phyloP scores from a whole-genome alignment of 495 filamentous ascomycete species.

The Cercophora scortea region DNA sequence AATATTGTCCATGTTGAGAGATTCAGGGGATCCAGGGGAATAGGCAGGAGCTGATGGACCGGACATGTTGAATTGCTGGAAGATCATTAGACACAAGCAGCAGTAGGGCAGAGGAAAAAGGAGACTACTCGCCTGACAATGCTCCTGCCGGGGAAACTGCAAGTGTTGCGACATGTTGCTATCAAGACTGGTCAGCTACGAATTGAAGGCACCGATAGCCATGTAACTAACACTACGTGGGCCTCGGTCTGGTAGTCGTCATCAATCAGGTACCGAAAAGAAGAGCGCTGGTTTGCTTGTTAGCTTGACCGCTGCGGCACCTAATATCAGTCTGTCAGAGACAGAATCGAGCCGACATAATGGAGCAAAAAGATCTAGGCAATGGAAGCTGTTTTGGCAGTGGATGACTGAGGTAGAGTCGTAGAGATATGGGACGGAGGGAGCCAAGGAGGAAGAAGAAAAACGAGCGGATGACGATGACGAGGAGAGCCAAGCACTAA shows the following conservation, averaged over 20 bases:
- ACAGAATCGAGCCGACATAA: too few relatives aligned
- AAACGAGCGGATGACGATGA: too few relatives aligned
- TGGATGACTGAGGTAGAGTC: too few relatives aligned
- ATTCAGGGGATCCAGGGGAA: constrained; percentile 7
- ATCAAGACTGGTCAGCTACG: not conserved
- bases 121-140: constrained; percentile 2
- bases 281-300: too few relatives aligned
- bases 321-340: too few relatives aligned
- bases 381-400: too few relatives aligned
- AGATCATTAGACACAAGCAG: not conserved
- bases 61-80: constrained; percentile 3
- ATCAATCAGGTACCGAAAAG: not conserved
- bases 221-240: not conserved
- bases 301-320: too few relatives aligned
- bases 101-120: not conserved
- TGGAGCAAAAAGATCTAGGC: too few relatives aligned
- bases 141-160: constrained; percentile 6
- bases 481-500: too few relatives aligned
- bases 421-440: too few relatives aligned
- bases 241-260: not conserved
- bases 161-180: constrained; percentile 3
- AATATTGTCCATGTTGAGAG: constrained; percentile 1
- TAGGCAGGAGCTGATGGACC: not conserved
- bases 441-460: too few relatives aligned
- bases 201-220: not conserved